A percentile compares a stretch with the other conserved stretches of the same genome.
Evolutionary conservation across 805 yeast species (phyloP).

Genomic region (Teunomyces stri): DNA sequence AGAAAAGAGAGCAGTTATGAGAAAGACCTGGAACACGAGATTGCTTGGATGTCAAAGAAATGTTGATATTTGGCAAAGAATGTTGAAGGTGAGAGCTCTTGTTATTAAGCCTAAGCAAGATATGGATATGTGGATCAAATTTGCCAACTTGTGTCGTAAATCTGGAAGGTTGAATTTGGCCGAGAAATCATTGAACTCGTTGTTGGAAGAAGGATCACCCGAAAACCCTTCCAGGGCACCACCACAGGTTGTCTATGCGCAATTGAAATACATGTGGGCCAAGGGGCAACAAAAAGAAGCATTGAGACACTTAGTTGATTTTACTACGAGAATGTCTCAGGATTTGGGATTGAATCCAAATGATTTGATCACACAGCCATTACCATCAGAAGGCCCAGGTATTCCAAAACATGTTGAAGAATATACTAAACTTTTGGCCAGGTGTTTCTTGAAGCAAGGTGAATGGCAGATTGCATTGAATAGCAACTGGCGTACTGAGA

Average conservation of each 20-base stretch:
- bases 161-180: conserved; percentile 91
- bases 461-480: conserved; percentile 93
- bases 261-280: conserved; percentile 95
- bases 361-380: conserved; percentile 81
- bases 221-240: conserved; percentile 75
- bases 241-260: conserved; percentile 97
- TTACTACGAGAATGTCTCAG: conserved; percentile 85
- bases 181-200: conserved; percentile 79
- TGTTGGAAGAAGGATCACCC: conserved; percentile 72
- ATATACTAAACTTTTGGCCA: conserved; percentile 79
- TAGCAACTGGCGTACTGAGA: conserved; percentile 73
- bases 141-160: conserved; percentile 93
- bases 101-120: conserved; percentile 95
- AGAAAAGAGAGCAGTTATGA: conserved; percentile 71
- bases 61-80: conserved; percentile 98
- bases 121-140: conserved; percentile 97
- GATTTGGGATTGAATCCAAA: conserved; percentile 85
- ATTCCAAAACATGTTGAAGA: conserved; percentile 74
- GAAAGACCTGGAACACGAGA: conserved; percentile 93
- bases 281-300: conserved; percentile 88
- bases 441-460: conserved; percentile 96
- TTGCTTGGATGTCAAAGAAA: conserved; percentile 91
- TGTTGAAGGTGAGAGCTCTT: conserved; percentile 87
- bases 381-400: conserved; percentile 71
- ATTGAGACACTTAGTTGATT: conserved; percentile 77